A percentile compares a stretch with the other conserved stretches of the same genome.
Evolutionary conservation across 2,329 filamentous ascomycete species (phyloP).

Genomic region (Cytospora schulzeri): DNA sequence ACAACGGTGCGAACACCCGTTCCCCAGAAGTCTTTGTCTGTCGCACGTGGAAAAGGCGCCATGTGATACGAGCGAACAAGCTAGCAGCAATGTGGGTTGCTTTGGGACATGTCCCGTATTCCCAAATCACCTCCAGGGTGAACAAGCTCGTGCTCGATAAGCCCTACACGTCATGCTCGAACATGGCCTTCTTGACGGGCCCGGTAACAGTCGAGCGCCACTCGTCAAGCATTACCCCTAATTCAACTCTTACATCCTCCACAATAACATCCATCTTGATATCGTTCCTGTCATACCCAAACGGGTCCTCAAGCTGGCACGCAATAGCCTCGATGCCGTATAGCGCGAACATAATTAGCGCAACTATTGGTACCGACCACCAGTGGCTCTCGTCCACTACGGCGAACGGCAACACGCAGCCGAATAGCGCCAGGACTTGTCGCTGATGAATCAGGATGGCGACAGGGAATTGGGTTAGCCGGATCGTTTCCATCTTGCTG

Average conservation of each 20-base stretch:
- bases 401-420: conserved; percentile 16
- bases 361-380: conserved; percentile 16
- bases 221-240: conserved; percentile 20
- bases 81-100: not conserved
- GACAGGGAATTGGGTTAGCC: conserved; percentile 16
- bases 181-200: conserved; percentile 17
- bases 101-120: not conserved
- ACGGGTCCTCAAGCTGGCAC: conserved; percentile 17
- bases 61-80: not conserved
- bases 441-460: conserved; percentile 18
- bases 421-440: conserved; percentile 17
- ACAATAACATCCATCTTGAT: conserved; percentile 22
- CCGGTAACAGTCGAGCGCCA: conserved; percentile 16
- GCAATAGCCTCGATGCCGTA: conserved; percentile 19
- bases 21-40: not conserved
- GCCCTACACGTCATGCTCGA: conserved; percentile 9
- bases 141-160: not conserved
- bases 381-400: conserved; percentile 21
- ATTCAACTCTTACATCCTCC: conserved; percentile 15
- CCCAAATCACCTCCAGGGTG: not conserved
- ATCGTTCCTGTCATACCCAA: conserved; percentile 18
- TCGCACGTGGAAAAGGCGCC: not conserved
- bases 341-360: conserved; percentile 12
- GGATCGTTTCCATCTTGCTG: conserved; percentile 16
- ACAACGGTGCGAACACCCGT: not conserved